phyloP scores from a whole-genome alignment of 2,329 filamentous ascomycete species.

The Septoria linicola region DNA sequence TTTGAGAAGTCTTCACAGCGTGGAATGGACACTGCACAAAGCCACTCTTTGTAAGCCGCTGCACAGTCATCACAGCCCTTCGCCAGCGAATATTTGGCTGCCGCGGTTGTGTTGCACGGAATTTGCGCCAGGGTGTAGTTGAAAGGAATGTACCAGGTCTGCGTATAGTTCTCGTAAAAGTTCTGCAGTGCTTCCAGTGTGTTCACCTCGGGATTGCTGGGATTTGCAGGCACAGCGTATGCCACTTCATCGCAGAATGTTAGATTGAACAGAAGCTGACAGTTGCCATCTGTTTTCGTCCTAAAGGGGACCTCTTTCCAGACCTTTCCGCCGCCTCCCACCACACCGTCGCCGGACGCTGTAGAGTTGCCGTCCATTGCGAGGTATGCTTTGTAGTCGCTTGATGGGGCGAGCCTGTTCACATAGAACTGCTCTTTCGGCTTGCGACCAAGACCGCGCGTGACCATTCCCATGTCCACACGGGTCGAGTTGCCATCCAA shows the following conservation, averaged over 20 bases:
- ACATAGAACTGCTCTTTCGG: conserved; percentile 90
- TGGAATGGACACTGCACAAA: conserved; percentile 89
- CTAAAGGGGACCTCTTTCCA: conserved; percentile 69
- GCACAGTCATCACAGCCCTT: conserved; percentile 74
- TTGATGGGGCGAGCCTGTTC: conserved; percentile 68
- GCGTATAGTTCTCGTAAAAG: conserved; percentile 77
- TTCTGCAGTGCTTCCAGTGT: conserved; percentile 54
- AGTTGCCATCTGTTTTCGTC: conserved; percentile 81
- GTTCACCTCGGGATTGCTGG: conserved; percentile 53
- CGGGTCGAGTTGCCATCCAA: conserved; percentile 47
- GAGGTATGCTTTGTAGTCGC: conserved; percentile 70
- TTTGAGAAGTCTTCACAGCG: conserved; percentile 82
- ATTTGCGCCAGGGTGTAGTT: conserved; percentile 78
- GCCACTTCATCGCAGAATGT: conserved; percentile 84
- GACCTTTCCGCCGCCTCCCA: conserved; percentile 73
- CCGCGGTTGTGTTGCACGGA: conserved; percentile 73
- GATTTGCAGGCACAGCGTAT: conserved; percentile 86
- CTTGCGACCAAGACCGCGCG: conserved; percentile 61
- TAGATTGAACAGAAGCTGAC: conserved; percentile 82
- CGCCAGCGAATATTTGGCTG: conserved; percentile 77
- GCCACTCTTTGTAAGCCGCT: conserved; percentile 84
- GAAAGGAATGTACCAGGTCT: conserved; percentile 71
- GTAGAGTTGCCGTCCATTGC: conserved; percentile 60
- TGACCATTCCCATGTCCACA: conserved; percentile 63
- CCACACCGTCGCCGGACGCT: conserved; percentile 52